phyloP scores from a whole-genome alignment of 805 yeast species.

The Zygotorulaspora chibaensis region DNA sequence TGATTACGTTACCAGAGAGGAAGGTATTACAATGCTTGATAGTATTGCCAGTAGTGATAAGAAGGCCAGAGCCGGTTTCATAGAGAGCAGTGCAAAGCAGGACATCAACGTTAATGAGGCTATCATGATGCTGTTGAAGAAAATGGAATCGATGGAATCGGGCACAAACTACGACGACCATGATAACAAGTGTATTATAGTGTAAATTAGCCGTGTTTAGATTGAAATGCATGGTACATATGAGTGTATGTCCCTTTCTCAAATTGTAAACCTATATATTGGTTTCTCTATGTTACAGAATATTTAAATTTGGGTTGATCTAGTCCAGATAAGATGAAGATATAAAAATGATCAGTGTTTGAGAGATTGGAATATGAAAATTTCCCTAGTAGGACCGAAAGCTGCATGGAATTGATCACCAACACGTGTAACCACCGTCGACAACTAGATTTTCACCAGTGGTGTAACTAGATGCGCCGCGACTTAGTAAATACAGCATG shows the following conservation, averaged over 20 bases:
- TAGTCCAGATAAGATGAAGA: neutral
- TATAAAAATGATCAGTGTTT: neutral
- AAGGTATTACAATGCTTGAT: conserved; percentile 20
- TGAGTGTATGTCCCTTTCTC: no score
- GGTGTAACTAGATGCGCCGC: conserved; percentile 68
- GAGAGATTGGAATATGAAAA: neutral
- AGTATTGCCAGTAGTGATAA: conserved; percentile 10
- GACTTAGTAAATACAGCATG: conserved; percentile 66
- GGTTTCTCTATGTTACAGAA: neutral
- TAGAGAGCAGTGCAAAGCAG: conserved; percentile 29
- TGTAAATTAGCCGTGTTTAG: conserved; percentile 10
- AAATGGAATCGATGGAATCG: conserved; percentile 19
- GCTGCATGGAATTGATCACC: conserved; percentile 41
- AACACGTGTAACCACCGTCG: conserved; percentile 84
- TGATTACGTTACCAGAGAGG: conserved; percentile 16
- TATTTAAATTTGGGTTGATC: neutral
- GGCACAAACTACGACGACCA: conserved; percentile 10
- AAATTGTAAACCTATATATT: neutral
- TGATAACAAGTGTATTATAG: conserved; percentile 15
- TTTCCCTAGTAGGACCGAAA: neutral
- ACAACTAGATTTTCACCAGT: conserved; percentile 81
- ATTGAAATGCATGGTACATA: neutral
- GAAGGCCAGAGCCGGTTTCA: conserved; percentile 21
- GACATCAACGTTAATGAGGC: conserved; percentile 26
- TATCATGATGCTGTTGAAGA: conserved; percentile 17